These are phyloP conservation scores for Hypoxylon sp. DNA, from an alignment of 2,329 filamentous ascomycete species.

Conservation along the genomic window DNA sequence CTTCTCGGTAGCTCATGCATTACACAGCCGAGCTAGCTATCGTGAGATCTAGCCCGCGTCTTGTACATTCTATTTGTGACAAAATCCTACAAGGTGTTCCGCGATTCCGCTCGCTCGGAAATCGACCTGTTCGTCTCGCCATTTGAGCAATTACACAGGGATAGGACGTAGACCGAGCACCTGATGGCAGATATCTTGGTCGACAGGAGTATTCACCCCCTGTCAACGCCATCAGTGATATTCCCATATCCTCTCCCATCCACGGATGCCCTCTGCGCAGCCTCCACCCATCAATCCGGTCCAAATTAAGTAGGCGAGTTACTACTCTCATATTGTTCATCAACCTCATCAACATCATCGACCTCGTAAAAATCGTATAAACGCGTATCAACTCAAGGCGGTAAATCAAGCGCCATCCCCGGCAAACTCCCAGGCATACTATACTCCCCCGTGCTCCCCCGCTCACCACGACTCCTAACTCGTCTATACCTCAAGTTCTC, in stretches of 20 bases:
- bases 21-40: constrained; percentile 14
- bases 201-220: background rate
- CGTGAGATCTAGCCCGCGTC: constrained; percentile 11
- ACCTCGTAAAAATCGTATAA: background rate
- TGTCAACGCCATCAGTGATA: background rate
- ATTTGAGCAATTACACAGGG: background rate
- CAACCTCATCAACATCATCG: background rate
- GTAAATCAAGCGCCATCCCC: constrained; percentile 54
- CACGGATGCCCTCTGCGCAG: background rate
- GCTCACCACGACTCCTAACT: constrained; percentile 58
- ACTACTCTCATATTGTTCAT: background rate
- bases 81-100: constrained; percentile 22
- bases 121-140: constrained; percentile 1
- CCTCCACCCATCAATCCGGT: background rate
- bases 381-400: constrained; percentile 40
- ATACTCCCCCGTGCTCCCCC: constrained; percentile 54
- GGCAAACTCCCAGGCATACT: constrained; percentile 65
- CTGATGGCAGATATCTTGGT: background rate
- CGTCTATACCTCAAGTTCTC: constrained; percentile 56
- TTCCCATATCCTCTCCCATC: background rate
- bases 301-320: constrained; percentile 1
- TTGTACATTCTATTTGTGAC: constrained; percentile 11
- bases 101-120: background rate
- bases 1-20: constrained; percentile 4
- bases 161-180: background rate